These are phyloP conservation scores for Populus euphratica DNA, from an alignment of 345 rosid genomes.

Conservation along the genomic window DNA sequence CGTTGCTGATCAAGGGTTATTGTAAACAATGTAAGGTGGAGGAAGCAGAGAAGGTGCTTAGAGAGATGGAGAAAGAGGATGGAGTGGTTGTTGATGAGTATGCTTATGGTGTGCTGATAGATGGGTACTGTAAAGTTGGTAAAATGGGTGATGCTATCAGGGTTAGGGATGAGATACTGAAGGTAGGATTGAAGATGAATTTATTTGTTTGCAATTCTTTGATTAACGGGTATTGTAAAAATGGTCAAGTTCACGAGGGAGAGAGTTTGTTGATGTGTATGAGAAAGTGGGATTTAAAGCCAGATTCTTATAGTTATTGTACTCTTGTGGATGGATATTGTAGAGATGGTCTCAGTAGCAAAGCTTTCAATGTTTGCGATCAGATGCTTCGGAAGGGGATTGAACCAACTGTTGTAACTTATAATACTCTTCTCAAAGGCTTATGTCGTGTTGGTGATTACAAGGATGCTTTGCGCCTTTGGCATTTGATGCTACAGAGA, in stretches of 20 bases:
- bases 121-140: constrained; percentile 71
- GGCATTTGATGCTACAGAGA: constrained; percentile 58
- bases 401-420: constrained; percentile 50
- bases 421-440: constrained; percentile 83
- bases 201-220: constrained; percentile 63
- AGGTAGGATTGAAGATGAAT: constrained; percentile 58
- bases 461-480: constrained; percentile 55
- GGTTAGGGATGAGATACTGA: constrained; percentile 57
- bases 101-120: constrained; percentile 66
- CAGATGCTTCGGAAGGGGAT: constrained; percentile 46
- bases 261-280: constrained; percentile 37
- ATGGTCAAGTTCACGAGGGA: constrained; percentile 49
- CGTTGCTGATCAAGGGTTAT: constrained; percentile 60
- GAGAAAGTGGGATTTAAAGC: constrained; percentile 57
- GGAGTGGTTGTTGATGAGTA: constrained; percentile 48
- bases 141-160: constrained; percentile 55
- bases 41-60: constrained; percentile 56
- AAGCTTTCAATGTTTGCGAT: constrained; percentile 63
- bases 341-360: constrained; percentile 41
- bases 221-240: constrained; percentile 77
- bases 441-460: constrained; percentile 46
- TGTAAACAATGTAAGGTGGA: constrained; percentile 47
- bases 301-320: constrained; percentile 67
- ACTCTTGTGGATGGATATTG: constrained; percentile 78
- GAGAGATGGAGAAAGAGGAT: constrained; percentile 32